Evolutionary conservation across 176 grass and related monocot genomes (phyloP).

Genomic region (Paspalum vaginatum): DNA sequence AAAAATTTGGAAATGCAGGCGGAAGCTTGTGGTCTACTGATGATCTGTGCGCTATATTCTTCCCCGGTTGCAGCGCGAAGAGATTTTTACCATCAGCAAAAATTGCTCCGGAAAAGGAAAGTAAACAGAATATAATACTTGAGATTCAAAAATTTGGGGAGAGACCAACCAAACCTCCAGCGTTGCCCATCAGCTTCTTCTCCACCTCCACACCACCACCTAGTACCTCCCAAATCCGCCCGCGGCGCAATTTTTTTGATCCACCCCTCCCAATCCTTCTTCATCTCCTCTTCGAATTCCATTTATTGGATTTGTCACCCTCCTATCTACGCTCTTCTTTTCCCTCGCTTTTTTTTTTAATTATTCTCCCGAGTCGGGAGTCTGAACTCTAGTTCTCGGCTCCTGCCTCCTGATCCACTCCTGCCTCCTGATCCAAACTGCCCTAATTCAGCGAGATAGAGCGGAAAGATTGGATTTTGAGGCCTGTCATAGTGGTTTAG

Average conservation of each 20-base stretch:
- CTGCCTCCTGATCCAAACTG: slow-evolving; percentile 39
- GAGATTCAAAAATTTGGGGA: slow-evolving; percentile 52
- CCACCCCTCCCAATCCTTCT: slow-evolving; percentile 5
- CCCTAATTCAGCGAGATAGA: slow-evolving; percentile 17
- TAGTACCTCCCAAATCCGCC: slow-evolving; percentile 31
- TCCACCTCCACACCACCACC: neutral
- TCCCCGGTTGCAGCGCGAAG: neutral
- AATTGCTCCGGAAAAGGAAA: slow-evolving; percentile 41
- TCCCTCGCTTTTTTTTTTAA: neutral
- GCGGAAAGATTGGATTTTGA: slow-evolving; percentile 17
- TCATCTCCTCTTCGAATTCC: slow-evolving; percentile 16
- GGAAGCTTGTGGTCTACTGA: neutral
- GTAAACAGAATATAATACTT: slow-evolving; percentile 24
- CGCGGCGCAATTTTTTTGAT: slow-evolving; percentile 26
- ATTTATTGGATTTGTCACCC: slow-evolving; percentile 30
- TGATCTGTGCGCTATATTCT: neutral
- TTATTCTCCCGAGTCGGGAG: slow-evolving; percentile 32
- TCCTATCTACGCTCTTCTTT: neutral
- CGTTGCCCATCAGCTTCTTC: slow-evolving; percentile 41
- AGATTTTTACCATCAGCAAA: neutral
- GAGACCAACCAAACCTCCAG: slow-evolving; percentile 47
- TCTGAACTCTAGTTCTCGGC: slow-evolving; percentile 32
- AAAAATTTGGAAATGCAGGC: too few species aligned
- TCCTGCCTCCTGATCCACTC: slow-evolving; percentile 42
- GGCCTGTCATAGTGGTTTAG: neutral